Base-by-base conservation (phyloP, 768 basidiomycete species). In the Suillus occidentalis region DNA sequence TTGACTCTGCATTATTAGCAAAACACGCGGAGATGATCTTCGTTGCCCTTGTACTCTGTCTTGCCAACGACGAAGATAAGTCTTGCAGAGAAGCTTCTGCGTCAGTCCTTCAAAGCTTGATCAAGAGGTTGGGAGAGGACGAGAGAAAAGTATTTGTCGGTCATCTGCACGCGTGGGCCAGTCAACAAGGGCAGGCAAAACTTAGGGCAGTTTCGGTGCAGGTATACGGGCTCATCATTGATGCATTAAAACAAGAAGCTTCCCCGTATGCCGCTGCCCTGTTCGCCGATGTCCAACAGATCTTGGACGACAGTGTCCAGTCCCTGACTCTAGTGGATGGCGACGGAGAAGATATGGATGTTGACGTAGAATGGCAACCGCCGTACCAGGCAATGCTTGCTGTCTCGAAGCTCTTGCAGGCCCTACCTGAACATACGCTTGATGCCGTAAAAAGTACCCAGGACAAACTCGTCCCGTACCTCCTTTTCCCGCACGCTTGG, bases 401-500 rank as follows among this genome's bases (percentile, higher is more conserved):
- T 0, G 72, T 94, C 31, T 76, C 80, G 60, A 95, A 94, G 72
- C 72, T 88, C 40, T 74, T 91, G 40, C 83, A 81, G 36, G 79
- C 86, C 22, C 83, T 85, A 66, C 85, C 90, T 5, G 81, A 83
- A 59, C 71, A 82, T 52, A 79, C 81, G 4, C 78, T 73, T 2
- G 75, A 84, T 43, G 77, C 80, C 10, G 81, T 81, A 49, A 79
- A 75, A 63, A 78, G 92, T 1, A 73, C 82, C 1, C 97, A 95
- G 95, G 69, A 77, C 12, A 72, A 80, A 1, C 81, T 97, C 49
- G 79, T 86, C 28, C 69, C 79, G 0, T 88, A 91, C 70, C 84
- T 98, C 4, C 81, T 91, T 3, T 98, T 90, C 78, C 95, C 96
- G 6, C 97, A 99, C 75, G 86, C 93, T 5, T 98, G 96, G 97